These are phyloP conservation scores for Metschnikowia matae DNA, from an alignment of 805 yeast species.

Conservation along the genomic window DNA sequence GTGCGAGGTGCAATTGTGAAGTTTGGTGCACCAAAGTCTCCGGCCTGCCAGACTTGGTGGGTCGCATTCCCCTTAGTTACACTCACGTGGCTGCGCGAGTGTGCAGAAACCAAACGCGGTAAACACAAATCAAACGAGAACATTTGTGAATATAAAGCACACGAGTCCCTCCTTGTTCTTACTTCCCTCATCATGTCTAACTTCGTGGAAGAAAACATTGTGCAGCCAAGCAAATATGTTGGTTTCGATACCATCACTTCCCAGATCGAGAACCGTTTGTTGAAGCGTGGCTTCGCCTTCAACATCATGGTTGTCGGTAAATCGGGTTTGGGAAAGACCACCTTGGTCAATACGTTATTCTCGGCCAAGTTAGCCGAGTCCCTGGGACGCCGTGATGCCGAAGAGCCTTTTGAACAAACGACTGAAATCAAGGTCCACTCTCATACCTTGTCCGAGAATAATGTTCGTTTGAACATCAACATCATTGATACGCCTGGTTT, in stretches of 20 bases:
- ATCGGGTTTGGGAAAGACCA: conserved; percentile 92
- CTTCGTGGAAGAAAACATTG: conserved; percentile 15
- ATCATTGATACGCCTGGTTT: conserved; percentile 97
- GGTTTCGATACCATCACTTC: conserved; percentile 96
- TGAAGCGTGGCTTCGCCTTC: conserved; percentile 91
- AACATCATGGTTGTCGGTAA: conserved; percentile 89
- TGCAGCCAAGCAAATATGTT: conserved; percentile 73
- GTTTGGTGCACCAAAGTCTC: background rate
- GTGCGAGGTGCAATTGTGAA: too few species aligned
- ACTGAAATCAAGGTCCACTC: conserved; percentile 72
- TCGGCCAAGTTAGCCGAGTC: conserved; percentile 74
- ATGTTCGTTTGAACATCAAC: conserved; percentile 79
- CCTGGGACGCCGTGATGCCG: conserved; percentile 62
- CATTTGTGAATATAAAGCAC: background rate
- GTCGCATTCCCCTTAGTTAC: conserved; percentile 1
- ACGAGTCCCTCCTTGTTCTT: background rate
- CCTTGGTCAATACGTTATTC: conserved; percentile 85
- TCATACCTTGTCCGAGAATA: conserved; percentile 77
- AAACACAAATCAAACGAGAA: conserved; percentile 2
- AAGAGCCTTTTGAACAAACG: conserved; percentile 78
- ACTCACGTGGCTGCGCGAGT: conserved; percentile 4
- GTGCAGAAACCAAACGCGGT: conserved; percentile 9
- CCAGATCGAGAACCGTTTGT: conserved; percentile 87
- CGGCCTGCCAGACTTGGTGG: background rate
- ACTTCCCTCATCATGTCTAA: conserved; percentile 14